phyloP scores from a whole-genome alignment of 2,329 filamentous ascomycete genomes.

The Alternaria alternata region DNA sequence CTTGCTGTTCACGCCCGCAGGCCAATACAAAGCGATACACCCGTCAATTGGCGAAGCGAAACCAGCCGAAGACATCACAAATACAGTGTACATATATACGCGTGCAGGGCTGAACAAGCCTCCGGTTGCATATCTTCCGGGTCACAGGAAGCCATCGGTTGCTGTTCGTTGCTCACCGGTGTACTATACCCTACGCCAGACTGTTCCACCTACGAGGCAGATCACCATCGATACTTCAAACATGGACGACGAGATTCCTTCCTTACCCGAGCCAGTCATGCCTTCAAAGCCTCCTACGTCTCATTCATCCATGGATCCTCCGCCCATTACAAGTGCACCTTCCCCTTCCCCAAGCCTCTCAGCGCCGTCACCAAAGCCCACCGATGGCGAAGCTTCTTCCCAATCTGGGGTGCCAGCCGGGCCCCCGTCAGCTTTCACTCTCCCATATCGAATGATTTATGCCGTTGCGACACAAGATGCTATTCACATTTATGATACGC shows the following conservation, averaged over 20 bases:
- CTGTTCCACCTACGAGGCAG: constrained; percentile 74
- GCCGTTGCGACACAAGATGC: constrained; percentile 97
- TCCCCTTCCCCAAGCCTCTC: constrained; percentile 59
- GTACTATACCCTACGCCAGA: constrained; percentile 80
- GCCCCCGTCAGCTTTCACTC: constrained; percentile 72
- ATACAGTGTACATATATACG: constrained; percentile 98
- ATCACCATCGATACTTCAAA: constrained; percentile 96
- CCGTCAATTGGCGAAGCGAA: constrained; percentile 73
- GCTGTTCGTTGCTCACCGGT: constrained; percentile 93
- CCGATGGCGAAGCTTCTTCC: constrained; percentile 61
- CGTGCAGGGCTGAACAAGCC: constrained; percentile 96
- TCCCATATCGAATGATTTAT: constrained; percentile 94
- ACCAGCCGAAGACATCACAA: constrained; percentile 83
- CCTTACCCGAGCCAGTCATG: constrained; percentile 82
- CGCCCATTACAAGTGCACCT: constrained; percentile 68
- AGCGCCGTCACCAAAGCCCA: constrained; percentile 60
- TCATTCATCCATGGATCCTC: constrained; percentile 80
- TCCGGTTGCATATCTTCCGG: constrained; percentile 91
- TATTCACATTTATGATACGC: constrained; percentile 93
- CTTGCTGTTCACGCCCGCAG: constrained; percentile 90
- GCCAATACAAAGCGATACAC: constrained; percentile 88
- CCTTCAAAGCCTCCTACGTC: constrained; percentile 65
- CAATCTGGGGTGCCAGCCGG: constrained; percentile 61
- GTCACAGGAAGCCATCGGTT: constrained; percentile 97
- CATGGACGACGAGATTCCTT: constrained; percentile 80